Evolutionary conservation across 768 basidiomycete species (phyloP).

Genomic region (Naganishia vishniacii): DNA sequence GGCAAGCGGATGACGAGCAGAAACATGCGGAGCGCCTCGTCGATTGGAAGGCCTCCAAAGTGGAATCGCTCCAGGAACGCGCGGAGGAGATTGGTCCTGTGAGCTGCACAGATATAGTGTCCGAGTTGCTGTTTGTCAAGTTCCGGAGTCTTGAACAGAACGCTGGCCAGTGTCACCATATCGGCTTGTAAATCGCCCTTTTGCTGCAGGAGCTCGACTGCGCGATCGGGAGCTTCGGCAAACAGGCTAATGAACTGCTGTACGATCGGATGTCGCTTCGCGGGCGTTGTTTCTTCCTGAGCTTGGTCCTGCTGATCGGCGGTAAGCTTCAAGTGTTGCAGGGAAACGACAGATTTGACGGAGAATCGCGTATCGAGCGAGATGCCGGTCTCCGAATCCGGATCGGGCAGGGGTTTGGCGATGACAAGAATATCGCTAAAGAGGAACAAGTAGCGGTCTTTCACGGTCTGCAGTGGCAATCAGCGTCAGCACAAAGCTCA

Average conservation of each 20-base stretch:
- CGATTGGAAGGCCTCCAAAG: conserved; percentile 73
- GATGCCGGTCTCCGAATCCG: conserved; percentile 49
- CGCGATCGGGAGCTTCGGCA: conserved; percentile 68
- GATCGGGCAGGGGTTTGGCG: conserved; percentile 76
- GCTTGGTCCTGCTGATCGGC: conserved; percentile 34
- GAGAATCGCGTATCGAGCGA: conserved; percentile 69
- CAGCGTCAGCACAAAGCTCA: conserved; percentile 9
- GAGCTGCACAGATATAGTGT: conserved; percentile 69
- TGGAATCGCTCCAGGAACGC: conserved; percentile 84
- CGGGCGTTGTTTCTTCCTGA: conserved; percentile 33
- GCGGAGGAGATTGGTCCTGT: conserved; percentile 69
- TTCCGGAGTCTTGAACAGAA: conserved; percentile 73
- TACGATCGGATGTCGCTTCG: conserved; percentile 57
- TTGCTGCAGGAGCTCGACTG: conserved; percentile 65
- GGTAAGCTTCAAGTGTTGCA: conserved; percentile 50
- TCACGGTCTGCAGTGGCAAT: conserved; percentile 63
- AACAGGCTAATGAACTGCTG: conserved; percentile 74
- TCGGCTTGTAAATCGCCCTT: conserved; percentile 61
- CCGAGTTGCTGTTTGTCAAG: conserved; percentile 77
- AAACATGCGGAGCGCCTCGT: conserved; percentile 84
- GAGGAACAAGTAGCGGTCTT: conserved; percentile 93
- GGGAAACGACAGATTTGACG: conserved; percentile 81
- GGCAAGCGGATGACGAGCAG: conserved; percentile 73
- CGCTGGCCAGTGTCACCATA: conserved; percentile 62
- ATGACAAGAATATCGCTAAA: conserved; percentile 92